These are phyloP conservation scores for Verticillium zaregamsianum DNA, from an alignment of 2,329 filamentous ascomycete genomes.

Conservation along the genomic window DNA sequence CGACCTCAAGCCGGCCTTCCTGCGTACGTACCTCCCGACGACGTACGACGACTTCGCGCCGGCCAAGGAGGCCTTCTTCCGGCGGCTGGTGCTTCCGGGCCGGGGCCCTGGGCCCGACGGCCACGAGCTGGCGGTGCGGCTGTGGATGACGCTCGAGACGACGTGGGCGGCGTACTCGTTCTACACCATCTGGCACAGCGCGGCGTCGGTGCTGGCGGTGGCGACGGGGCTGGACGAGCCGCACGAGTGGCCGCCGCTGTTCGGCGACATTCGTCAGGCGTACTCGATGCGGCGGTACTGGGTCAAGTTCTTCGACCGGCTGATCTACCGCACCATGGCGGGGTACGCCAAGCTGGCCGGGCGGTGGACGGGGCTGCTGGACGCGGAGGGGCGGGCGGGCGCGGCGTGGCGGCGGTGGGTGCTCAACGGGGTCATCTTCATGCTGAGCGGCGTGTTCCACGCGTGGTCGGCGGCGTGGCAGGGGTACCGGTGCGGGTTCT, in stretches of 20 bases:
- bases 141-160: conserved; percentile 4
- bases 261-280: conserved; percentile 12
- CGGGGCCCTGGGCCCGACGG: not conserved
- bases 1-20: not conserved
- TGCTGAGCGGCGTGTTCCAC: conserved; percentile 8
- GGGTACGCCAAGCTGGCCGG: conserved; percentile 7
- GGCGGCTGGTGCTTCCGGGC: conserved; percentile 2
- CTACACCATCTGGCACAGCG: conserved; percentile 5
- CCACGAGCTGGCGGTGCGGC: conserved; percentile 3
- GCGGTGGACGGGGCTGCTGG: not conserved
- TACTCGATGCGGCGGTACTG: conserved; percentile 13
- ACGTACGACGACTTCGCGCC: not conserved
- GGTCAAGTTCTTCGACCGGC: conserved; percentile 14
- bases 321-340: conserved; percentile 10
- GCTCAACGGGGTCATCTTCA: conserved; percentile 10
- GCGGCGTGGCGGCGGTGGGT: conserved; percentile 8
- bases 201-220: not conserved
- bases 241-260: conserved; percentile 15
- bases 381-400: not conserved
- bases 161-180: conserved; percentile 9
- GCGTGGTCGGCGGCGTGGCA: conserved; percentile 1
- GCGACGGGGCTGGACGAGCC: conserved; percentile 7
- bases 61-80: conserved; percentile 2
- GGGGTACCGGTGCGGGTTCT: conserved; percentile 5
- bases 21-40: not conserved